Evolutionary conservation across 257 asterid species (phyloP).

Genomic region (Galeopsis tetrahit): DNA sequence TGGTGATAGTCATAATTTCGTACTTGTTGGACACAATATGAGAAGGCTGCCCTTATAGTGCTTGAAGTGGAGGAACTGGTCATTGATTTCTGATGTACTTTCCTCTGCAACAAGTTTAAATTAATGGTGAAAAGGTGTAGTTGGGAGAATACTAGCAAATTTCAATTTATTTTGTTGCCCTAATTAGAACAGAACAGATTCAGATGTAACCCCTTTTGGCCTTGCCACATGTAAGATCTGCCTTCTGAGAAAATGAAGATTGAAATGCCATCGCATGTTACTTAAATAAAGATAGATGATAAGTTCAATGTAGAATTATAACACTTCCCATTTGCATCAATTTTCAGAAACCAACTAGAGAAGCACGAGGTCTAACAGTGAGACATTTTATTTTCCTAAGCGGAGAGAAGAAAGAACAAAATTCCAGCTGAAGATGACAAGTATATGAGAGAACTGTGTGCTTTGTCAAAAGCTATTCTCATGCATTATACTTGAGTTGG

Average conservation of each 20-base stretch:
- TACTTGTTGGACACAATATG: constrained; percentile 83
- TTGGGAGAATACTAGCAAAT: not conserved
- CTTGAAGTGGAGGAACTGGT: constrained; percentile 51
- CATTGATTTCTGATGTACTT: constrained; percentile 42
- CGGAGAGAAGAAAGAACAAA: too few relatives aligned
- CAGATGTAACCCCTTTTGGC: too few relatives aligned
- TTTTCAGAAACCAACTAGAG: not conserved
- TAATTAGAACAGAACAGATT: not conserved
- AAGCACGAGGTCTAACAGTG: not conserved
- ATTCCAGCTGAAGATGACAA: too few relatives aligned
- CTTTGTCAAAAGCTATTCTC: not conserved
- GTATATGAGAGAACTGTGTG: not conserved
- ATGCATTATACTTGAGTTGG: not conserved
- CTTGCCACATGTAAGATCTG: too few relatives aligned
- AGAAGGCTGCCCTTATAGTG: constrained; percentile 63
- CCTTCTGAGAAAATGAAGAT: not conserved
- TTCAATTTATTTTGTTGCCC: not conserved
- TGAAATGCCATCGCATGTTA: not conserved
- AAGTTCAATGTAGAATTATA: not conserved
- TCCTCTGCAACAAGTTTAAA: constrained; percentile 36
- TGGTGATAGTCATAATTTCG: constrained; percentile 88
- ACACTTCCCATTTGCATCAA: not conserved
- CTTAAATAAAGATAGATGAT: not conserved
- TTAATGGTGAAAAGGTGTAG: not conserved
- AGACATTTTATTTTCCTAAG: too few relatives aligned